These are phyloP conservation scores for Pharus latifolius DNA, from an alignment of 176 grass and related monocot genomes.

Conservation along the genomic window DNA sequence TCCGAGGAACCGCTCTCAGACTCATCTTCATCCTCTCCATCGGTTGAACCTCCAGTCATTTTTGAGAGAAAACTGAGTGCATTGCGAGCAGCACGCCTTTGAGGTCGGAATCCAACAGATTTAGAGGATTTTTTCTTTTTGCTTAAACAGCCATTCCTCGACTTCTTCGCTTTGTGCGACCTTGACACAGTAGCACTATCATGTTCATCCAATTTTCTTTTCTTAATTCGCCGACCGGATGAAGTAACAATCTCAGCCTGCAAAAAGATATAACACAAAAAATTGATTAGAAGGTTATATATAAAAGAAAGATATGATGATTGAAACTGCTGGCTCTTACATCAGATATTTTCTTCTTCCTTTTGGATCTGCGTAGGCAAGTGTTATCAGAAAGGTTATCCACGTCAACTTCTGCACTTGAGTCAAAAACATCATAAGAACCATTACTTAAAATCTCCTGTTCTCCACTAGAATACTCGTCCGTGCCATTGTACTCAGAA, in stretches of 20 bases:
- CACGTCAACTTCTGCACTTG: slow-evolving; percentile 42
- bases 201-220: slow-evolving; percentile 59
- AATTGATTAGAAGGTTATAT: background rate
- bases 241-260: slow-evolving; percentile 74
- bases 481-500: slow-evolving; percentile 89
- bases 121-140: slow-evolving; percentile 64
- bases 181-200: slow-evolving; percentile 39
- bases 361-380: slow-evolving; percentile 60
- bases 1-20: slow-evolving; percentile 48
- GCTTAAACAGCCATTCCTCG: slow-evolving; percentile 39
- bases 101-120: slow-evolving; percentile 62
- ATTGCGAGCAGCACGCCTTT: slow-evolving; percentile 74
- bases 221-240: slow-evolving; percentile 89
- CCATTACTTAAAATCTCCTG: slow-evolving; percentile 50
- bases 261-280: slow-evolving; percentile 20
- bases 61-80: slow-evolving; percentile 78
- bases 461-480: slow-evolving; percentile 70
- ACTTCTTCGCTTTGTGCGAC: slow-evolving; percentile 44
- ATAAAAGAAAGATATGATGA: background rate
- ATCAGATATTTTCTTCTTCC: slow-evolving; percentile 61
- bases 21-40: slow-evolving; percentile 56
- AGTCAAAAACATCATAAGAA: slow-evolving; percentile 56
- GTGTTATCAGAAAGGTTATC: slow-evolving; percentile 27
- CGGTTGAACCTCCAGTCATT: slow-evolving; percentile 66
- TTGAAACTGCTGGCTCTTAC: slow-evolving; percentile 33